Evolutionary conservation across 1,284 basidiomycete species (phyloP).

Genomic region (Sporisorium graminicola): DNA sequence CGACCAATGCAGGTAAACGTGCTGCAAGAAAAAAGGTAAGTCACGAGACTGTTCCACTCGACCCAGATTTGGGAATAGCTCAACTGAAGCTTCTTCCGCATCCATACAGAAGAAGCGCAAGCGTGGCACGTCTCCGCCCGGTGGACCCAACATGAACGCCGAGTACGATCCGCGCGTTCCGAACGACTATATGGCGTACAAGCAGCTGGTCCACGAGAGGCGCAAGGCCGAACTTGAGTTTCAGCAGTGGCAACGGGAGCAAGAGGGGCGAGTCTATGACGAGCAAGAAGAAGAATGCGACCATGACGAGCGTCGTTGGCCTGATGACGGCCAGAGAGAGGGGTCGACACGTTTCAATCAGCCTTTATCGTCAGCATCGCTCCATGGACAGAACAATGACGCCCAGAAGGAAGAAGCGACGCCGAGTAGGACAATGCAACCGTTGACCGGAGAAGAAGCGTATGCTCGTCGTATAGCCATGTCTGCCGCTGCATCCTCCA

Average conservation of each 20-base stretch:
- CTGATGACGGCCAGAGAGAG: conserved; percentile 6
- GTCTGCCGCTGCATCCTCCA: background rate
- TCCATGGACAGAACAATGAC: background rate
- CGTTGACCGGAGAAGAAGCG: conserved; percentile 44
- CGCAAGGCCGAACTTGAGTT: conserved; percentile 30
- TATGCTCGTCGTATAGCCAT: conserved; percentile 31
- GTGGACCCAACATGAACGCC: conserved; percentile 49
- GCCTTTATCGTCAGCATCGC: background rate
- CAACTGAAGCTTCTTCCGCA: background rate
- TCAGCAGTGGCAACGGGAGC: conserved; percentile 13
- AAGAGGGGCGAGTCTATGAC: conserved; percentile 21
- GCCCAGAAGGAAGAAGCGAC: background rate
- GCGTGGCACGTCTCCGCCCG: conserved; percentile 30
- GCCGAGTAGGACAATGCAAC: background rate
- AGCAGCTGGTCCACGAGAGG: conserved; percentile 49
- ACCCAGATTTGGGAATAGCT: no score
- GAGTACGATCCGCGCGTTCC: conserved; percentile 65
- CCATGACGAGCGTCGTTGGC: conserved; percentile 24
- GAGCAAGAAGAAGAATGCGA: conserved; percentile 17
- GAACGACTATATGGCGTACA: conserved; percentile 63
- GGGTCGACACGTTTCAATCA: background rate
- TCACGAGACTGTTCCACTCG: background rate
- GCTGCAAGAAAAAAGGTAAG: conserved; percentile 47
- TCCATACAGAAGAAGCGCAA: conserved; percentile 37
- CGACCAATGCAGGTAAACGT: conserved; percentile 38